These are phyloP conservation scores for Paraphoma chrysanthemicola DNA, from an alignment of 2,329 filamentous ascomycete genomes.

Conservation along the genomic window DNA sequence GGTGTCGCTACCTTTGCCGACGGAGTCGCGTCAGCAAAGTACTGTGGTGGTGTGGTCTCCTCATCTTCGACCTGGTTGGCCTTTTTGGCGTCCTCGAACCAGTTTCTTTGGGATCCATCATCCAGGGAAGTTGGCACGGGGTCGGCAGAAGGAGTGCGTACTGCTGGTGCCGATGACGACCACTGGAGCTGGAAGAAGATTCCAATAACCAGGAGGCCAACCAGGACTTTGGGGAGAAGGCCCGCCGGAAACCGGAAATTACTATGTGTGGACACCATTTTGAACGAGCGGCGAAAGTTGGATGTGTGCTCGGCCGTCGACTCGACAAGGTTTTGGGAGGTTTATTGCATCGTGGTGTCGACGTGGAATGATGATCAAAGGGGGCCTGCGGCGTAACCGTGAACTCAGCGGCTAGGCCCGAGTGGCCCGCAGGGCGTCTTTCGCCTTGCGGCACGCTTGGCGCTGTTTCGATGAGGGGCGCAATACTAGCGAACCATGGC, in stretches of 20 bases:
- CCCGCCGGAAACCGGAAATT: background rate
- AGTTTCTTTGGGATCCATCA: conserved; percentile 1
- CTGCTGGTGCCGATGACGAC: background rate
- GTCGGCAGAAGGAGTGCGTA: background rate
- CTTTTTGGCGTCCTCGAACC: conserved; percentile 11
- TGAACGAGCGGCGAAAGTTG: background rate
- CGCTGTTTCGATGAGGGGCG: background rate
- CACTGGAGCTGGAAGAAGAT: conserved; percentile 13
- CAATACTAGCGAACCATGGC: background rate
- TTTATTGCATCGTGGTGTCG: background rate
- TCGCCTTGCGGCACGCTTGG: background rate
- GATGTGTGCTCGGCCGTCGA: background rate
- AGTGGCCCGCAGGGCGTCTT: background rate
- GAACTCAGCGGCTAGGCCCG: background rate
- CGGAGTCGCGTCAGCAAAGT: conserved; percentile 1
- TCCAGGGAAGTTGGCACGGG: conserved; percentile 1
- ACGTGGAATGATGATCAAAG: background rate
- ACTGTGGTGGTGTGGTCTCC: background rate
- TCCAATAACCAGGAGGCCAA: conserved; percentile 4
- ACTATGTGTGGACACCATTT: background rate
- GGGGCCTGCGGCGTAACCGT: background rate
- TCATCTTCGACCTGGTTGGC: conserved; percentile 1
- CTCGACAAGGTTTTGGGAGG: background rate
- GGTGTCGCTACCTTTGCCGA: background rate
- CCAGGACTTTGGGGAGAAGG: conserved; percentile 6